A percentile compares a stretch with the other conserved stretches of the same genome.
Evolutionary conservation across 2,329 filamentous ascomycete genomes (phyloP).

Genomic region (Metarhizium rileyi): DNA sequence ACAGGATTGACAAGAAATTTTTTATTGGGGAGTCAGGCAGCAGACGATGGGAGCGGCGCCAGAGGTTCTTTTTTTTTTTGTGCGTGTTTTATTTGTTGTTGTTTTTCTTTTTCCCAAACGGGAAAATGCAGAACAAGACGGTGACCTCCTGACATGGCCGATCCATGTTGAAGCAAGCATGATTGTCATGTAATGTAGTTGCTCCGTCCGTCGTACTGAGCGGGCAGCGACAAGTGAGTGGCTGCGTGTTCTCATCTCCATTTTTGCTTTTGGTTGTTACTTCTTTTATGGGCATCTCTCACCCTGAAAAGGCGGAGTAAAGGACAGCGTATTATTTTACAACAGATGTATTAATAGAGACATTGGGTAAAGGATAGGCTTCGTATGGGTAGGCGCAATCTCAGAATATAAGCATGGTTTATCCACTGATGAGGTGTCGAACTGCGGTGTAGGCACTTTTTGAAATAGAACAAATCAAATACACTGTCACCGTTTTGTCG

Average conservation of each 20-base stretch:
- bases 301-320: neutral
- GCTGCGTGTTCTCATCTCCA: neutral
- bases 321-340: neutral
- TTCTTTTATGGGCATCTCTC: neutral
- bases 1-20: too few relatives aligned
- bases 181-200: neutral
- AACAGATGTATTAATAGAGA: slow-evolving; percentile 1
- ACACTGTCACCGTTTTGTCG: too few relatives aligned
- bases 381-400: neutral
- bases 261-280: neutral
- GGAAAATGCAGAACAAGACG: neutral
- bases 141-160: neutral
- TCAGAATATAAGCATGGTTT: neutral
- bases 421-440: neutral
- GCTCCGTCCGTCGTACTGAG: neutral
- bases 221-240: neutral
- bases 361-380: neutral
- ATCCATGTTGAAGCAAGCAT: neutral
- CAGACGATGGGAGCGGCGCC: slow-evolving; percentile 1
- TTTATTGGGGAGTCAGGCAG: too few relatives aligned
- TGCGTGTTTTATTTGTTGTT: too few relatives aligned
- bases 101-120: neutral
- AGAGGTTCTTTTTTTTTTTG: neutral
- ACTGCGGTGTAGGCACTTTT: too few relatives aligned
- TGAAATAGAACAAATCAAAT: too few relatives aligned